Percentiles rank a stretch among this genome's conserved stretches.
Conservation (phyloP, 2,329 filamentous ascomycete species). For the Sarocladiaceae sp. region DNA sequence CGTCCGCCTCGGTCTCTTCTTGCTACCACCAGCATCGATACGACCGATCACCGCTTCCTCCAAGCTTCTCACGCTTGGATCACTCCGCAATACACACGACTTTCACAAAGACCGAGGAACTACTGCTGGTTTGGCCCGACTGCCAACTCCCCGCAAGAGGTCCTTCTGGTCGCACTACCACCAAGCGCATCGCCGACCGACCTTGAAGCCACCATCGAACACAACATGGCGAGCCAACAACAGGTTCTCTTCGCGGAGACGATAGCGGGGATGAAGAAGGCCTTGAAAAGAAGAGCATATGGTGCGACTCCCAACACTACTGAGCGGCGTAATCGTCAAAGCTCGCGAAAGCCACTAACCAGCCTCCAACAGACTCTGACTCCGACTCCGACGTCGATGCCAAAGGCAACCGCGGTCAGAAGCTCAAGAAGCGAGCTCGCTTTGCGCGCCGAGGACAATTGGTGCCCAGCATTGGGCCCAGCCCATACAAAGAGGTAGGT, state of each 20-base stretch:
- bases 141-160: neutral
- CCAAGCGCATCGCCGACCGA: conserved; percentile 41
- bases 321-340: neutral
- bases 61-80: neutral
- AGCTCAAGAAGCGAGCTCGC: conserved; percentile 70
- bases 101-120: too few relatives aligned
- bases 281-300: conserved; percentile 59
- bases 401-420: conserved; percentile 72
- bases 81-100: neutral
- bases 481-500: conserved; percentile 67
- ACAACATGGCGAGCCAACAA: conserved; percentile 40
- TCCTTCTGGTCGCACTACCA: neutral
- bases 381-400: conserved; percentile 69
- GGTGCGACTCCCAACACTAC: conserved; percentile 34
- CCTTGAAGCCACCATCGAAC: neutral
- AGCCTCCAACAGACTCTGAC: conserved; percentile 59
- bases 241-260: conserved; percentile 63
- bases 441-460: conserved; percentile 69
- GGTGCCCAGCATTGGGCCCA: conserved; percentile 60
- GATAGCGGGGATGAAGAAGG: conserved; percentile 64
- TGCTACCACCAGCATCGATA: neutral
- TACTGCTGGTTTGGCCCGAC: neutral
- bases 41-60: neutral
- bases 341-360: conserved; percentile 16
- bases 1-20: neutral